A percentile compares a stretch with the other conserved stretches of the same genome.
Conservation (phyloP, 306 rosid genomes). For the Lathyrus aphaca region DNA sequence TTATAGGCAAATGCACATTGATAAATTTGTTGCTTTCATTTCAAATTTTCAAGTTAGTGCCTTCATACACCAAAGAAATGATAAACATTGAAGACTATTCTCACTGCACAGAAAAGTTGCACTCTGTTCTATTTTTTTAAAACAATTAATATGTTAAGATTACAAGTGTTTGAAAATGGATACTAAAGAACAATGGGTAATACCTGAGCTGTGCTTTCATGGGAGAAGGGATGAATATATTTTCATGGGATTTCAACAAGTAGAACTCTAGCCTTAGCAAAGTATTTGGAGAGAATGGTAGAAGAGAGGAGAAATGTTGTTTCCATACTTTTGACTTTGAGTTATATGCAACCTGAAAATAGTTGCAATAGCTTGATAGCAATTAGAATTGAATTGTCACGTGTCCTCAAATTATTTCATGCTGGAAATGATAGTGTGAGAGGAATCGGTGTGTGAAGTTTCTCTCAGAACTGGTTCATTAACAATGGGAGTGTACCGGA, state of each 20-base stretch:
- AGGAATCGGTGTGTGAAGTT: not conserved
- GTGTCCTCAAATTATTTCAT: slow-evolving; percentile 69
- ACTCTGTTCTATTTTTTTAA: not conserved
- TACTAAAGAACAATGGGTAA: not conserved
- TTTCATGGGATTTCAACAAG: not conserved
- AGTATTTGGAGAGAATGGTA: slow-evolving; percentile 52
- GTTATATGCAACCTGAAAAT: slow-evolving; percentile 78
- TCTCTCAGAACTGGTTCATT: not conserved
- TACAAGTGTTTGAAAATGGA: not conserved
- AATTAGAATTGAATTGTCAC: slow-evolving; percentile 60
- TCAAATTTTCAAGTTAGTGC: slow-evolving; percentile 7
- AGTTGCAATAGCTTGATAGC: slow-evolving; percentile 66
- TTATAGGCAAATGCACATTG: not conserved
- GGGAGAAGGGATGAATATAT: not conserved
- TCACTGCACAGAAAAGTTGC: not conserved
- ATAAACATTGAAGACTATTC: not conserved
- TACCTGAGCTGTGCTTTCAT: not conserved
- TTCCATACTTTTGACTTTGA: slow-evolving; percentile 71
- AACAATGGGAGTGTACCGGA: too few species aligned
- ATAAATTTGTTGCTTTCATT: not conserved
- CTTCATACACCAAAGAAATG: not conserved
- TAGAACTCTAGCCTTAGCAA: slow-evolving; percentile 33
- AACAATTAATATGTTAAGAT: not conserved
- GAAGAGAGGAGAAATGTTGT: slow-evolving; percentile 70
- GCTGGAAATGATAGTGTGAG: not conserved